These are phyloP conservation scores for Debaryomyces sp. DNA, from an alignment of 1,139 yeast genomes.

Conservation along the genomic window DNA sequence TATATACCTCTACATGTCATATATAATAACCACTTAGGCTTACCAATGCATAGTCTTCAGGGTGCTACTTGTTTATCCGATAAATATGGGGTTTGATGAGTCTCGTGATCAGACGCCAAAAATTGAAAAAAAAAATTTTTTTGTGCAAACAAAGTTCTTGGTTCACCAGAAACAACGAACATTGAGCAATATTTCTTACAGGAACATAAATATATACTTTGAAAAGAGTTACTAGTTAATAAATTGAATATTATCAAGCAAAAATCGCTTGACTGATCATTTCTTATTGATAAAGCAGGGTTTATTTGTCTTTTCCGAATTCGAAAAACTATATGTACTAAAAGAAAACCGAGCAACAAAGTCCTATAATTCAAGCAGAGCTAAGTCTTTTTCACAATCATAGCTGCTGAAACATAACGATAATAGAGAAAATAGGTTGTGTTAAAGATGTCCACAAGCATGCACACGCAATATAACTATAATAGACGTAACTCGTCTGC, in stretches of 20 bases:
- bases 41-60: not conserved
- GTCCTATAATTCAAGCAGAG: not conserved
- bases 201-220: not conserved
- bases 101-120: constrained; percentile 6
- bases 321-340: constrained; percentile 1
- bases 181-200: not conserved
- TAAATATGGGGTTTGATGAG: constrained; percentile 5
- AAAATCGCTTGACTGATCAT: not conserved
- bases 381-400: not conserved
- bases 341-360: not conserved
- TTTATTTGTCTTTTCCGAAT: not conserved
- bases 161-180: not conserved
- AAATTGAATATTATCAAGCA: not conserved
- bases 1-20: constrained; percentile 1
- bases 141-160: constrained; percentile 4
- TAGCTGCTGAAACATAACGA: not conserved
- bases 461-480: constrained; percentile 34
- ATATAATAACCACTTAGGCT: not conserved
- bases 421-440: not conserved
- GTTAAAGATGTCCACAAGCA: constrained; percentile 27
- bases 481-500: constrained; percentile 35
- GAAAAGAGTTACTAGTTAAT: not conserved
- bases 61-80: not conserved
- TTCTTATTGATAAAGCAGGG: not conserved
- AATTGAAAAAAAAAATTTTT: constrained; percentile 6